phyloP scores from a whole-genome alignment of 2,329 filamentous ascomycete species.

The Botrytis fragariae region DNA sequence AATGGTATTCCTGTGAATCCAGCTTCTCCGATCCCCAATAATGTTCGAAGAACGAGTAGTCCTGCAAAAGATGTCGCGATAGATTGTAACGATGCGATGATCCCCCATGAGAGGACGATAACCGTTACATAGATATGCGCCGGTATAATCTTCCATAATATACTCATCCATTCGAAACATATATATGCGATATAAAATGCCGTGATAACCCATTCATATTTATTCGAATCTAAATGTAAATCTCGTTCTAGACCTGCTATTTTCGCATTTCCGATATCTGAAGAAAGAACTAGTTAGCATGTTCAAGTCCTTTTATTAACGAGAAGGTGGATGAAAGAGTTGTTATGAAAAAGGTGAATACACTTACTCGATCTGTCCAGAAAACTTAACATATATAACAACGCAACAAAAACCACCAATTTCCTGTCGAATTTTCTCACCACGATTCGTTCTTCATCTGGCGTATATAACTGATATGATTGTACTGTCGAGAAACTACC shows the following conservation, averaged over 20 bases:
- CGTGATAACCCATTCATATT: conserved; percentile 60
- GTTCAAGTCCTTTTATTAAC: not conserved
- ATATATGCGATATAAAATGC: conserved; percentile 65
- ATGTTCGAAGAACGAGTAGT: conserved; percentile 53
- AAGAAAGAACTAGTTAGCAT: not conserved
- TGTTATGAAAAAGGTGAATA: conserved; percentile 29
- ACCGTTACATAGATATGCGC: conserved; percentile 58
- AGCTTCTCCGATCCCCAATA: conserved; percentile 63
- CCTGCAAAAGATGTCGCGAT: conserved; percentile 61
- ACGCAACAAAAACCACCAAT: conserved; percentile 75
- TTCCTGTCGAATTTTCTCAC: conserved; percentile 73
- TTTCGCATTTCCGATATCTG: conserved; percentile 61
- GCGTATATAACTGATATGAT: conserved; percentile 53
- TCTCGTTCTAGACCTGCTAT: conserved; percentile 64
- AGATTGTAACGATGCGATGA: conserved; percentile 72
- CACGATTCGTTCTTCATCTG: conserved; percentile 70
- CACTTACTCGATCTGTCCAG: conserved; percentile 87
- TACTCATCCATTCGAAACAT: conserved; percentile 61
- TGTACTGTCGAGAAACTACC: conserved; percentile 37
- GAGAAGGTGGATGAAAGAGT: not conserved
- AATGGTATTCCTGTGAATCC: conserved; percentile 64
- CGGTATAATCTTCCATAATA: conserved; percentile 59
- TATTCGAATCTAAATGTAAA: conserved; percentile 48
- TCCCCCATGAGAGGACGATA: conserved; percentile 75
- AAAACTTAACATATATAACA: conserved; percentile 83